Evolutionary conservation across 305 asterid species (phyloP).

Genomic region (Plantago lanceolata): DNA sequence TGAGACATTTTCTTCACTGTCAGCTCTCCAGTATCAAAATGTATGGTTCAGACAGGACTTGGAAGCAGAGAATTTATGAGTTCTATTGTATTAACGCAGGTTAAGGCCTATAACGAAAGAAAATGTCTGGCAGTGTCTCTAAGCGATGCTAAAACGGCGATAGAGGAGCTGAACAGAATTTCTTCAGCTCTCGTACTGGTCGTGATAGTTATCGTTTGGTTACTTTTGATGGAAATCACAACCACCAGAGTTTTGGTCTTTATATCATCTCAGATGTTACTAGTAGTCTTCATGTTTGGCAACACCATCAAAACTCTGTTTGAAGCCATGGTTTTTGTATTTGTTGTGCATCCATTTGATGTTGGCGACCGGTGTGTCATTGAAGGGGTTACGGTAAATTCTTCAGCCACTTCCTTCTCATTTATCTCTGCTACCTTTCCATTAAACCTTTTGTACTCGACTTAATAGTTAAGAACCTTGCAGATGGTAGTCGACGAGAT

Average conservation of each 20-base stretch:
- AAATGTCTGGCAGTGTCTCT: conserved; percentile 58
- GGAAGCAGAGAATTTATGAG: not conserved
- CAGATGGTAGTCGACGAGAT: conserved; percentile 74
- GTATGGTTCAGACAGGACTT: not conserved
- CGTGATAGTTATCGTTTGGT: conserved; percentile 47
- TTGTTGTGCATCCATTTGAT: conserved; percentile 67
- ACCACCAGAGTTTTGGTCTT: conserved; percentile 48
- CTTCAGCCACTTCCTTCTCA: not conserved
- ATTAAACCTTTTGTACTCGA: not conserved
- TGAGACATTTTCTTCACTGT: conserved; percentile 24
- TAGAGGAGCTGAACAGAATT: conserved; percentile 60
- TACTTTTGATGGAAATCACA: conserved; percentile 64
- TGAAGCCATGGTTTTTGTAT: conserved; percentile 64
- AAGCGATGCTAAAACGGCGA: conserved; percentile 58
- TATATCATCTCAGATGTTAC: conserved; percentile 55
- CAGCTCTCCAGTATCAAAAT: not conserved
- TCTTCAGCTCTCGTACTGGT: conserved; percentile 42
- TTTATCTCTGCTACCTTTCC: not conserved
- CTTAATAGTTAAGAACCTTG: conserved; percentile 12
- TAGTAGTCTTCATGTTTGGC: conserved; percentile 55
- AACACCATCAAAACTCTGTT: conserved; percentile 44
- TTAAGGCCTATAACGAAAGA: conserved; percentile 55
- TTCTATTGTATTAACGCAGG: conserved; percentile 26
- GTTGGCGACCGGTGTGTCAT: conserved; percentile 75
- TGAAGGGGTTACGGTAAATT: conserved; percentile 54